These are phyloP conservation scores for Lentinus polychrous DNA, from an alignment of 1,284 basidiomycete genomes.

Conservation along the genomic window DNA sequence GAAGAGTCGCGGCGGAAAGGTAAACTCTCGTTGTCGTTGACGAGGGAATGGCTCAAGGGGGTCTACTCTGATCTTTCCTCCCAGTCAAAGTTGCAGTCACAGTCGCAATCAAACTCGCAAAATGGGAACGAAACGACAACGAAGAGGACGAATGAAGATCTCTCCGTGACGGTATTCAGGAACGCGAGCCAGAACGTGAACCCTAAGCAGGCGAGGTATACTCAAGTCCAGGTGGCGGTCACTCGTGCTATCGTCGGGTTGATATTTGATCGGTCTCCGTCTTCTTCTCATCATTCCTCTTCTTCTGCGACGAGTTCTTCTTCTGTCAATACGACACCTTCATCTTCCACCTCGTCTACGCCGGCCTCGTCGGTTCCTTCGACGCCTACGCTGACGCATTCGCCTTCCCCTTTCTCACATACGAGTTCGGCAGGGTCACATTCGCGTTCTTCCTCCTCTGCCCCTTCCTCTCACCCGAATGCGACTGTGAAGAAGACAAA, in stretches of 20 bases:
- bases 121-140: too few relatives aligned
- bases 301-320: too few relatives aligned
- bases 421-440: background rate
- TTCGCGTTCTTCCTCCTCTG: constrained; percentile 13
- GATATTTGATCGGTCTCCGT: constrained; percentile 24
- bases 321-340: too few relatives aligned
- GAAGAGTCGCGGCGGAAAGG: constrained; percentile 46
- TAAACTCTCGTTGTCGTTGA: constrained; percentile 41
- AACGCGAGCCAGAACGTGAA: background rate
- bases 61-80: constrained; percentile 33
- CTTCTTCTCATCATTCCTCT: background rate
- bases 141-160: too few relatives aligned
- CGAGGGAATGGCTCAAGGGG: constrained; percentile 56
- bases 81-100: constrained; percentile 27
- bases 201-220: constrained; percentile 11
- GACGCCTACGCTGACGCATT: too few relatives aligned
- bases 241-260: constrained; percentile 22
- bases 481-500: constrained; percentile 16
- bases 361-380: too few relatives aligned
- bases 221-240: constrained; percentile 21
- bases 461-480: constrained; percentile 17
- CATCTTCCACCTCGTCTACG: background rate
- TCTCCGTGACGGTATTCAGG: constrained; percentile 5
- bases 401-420: constrained; percentile 1
- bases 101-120: background rate